These are phyloP conservation scores for Amylocarpus encephaloides DNA, from an alignment of 2,329 filamentous ascomycete species.

Conservation along the genomic window DNA sequence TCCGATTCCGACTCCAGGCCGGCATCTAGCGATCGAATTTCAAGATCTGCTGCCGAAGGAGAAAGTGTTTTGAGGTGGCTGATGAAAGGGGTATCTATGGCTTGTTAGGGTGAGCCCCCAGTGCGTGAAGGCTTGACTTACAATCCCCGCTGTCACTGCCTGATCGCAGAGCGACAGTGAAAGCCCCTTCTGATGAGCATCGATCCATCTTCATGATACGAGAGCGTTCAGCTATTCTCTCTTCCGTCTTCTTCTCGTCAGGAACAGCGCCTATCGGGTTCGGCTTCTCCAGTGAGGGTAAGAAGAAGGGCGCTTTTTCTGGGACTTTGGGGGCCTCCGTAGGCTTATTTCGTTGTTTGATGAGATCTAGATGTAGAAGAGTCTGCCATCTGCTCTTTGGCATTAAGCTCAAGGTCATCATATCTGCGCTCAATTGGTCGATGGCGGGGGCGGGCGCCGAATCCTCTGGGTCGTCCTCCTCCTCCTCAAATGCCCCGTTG, in stretches of 20 bases:
- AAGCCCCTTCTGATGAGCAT: slow-evolving; percentile 49
- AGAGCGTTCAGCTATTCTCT: slow-evolving; percentile 46
- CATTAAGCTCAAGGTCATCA: slow-evolving; percentile 84
- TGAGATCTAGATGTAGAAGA: slow-evolving; percentile 82
- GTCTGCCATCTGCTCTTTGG: slow-evolving; percentile 94
- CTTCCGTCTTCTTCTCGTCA: slow-evolving; percentile 29
- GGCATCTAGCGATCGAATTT: slow-evolving; percentile 72
- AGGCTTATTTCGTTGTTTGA: slow-evolving; percentile 87
- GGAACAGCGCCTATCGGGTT: slow-evolving; percentile 12
- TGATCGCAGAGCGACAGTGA: slow-evolving; percentile 50
- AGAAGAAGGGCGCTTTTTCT: slow-evolving; percentile 92
- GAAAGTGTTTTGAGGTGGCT: slow-evolving; percentile 55
- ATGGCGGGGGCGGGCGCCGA: slow-evolving; percentile 49
- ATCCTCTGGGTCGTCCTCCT: slow-evolving; percentile 45
- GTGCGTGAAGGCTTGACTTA: slow-evolving; percentile 36
- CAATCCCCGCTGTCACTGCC: slow-evolving; percentile 53
- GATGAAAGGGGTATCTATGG: background rate
- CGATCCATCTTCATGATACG: slow-evolving; percentile 64
- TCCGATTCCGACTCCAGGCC: slow-evolving; percentile 42
- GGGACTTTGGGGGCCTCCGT: slow-evolving; percentile 85
- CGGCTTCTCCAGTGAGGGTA: slow-evolving; percentile 56
- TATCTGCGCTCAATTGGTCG: slow-evolving; percentile 74
- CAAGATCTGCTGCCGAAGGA: slow-evolving; percentile 81
- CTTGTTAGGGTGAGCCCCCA: background rate
- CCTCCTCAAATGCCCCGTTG: slow-evolving; percentile 65